Evolutionary conservation across 176 grass and related monocot species (phyloP).

Genomic region (Avena insularis): DNA sequence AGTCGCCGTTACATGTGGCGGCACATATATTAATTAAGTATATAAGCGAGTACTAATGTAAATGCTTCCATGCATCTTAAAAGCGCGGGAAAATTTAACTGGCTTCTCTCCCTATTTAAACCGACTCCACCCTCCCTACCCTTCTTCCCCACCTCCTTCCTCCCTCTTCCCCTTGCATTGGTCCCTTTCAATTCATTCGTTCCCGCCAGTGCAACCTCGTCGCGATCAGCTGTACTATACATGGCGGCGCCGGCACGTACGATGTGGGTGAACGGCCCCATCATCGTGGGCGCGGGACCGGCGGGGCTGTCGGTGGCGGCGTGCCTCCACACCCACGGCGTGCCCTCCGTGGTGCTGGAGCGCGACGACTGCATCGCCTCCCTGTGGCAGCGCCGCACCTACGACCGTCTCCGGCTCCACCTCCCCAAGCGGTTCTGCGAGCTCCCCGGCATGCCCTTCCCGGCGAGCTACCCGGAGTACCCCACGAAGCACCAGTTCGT

Average conservation of each 20-base stretch:
- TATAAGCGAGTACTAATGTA: background rate
- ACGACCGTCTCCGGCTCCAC: constrained; percentile 49
- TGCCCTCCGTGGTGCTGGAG: constrained; percentile 36
- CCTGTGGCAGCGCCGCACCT: constrained; percentile 44
- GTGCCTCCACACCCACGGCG: background rate
- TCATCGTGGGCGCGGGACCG: constrained; percentile 45
- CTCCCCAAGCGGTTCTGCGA: constrained; percentile 36
- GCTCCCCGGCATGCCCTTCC: constrained; percentile 42
- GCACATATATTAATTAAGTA: background rate
- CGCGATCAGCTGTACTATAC: background rate
- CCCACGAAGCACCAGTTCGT: constrained; percentile 38
- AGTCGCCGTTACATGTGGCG: background rate
- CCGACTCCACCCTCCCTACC: background rate
- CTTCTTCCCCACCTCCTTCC: background rate
- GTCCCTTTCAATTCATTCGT: background rate
- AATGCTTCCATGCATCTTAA: background rate
- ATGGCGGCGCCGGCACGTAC: background rate
- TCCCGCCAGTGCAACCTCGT: background rate
- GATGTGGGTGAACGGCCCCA: constrained; percentile 36
- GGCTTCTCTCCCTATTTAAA: background rate
- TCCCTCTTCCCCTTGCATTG: background rate
- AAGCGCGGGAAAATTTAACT: constrained; percentile 9
- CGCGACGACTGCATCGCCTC: constrained; percentile 42
- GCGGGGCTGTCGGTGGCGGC: constrained; percentile 42
- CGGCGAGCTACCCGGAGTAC: constrained; percentile 32